Evolutionary conservation across 1,284 basidiomycete species (phyloP), one percentile per base, ranked within the genome.

Genomic region (Melampsora americana): DNA sequence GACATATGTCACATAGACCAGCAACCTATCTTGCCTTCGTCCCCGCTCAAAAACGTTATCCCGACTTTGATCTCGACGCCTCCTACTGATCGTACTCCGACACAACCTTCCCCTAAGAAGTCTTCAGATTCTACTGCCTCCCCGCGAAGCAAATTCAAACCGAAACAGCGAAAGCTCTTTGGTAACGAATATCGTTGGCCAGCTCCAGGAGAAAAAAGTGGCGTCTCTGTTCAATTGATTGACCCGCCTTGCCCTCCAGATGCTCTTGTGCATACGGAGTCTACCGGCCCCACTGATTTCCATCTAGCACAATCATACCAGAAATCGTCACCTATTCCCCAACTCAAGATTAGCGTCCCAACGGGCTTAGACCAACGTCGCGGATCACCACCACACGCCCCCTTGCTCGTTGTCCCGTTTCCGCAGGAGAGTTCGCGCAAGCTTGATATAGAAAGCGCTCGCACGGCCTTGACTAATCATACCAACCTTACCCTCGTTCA

Each of bases 21-120:
- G 23, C 9, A 50, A 32, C 42, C 35, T 30, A 26, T 23, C 35
- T 42, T 23, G 32, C 60, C 44, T 39, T 26, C 39, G 32, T 28
- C 42, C 16, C 50, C 46, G 35, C 46, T 12, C 30, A 46, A 59
- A 53, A 66, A 23, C 23, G 20, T 28, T 14, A 60, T 65, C 39
- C 64, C 71, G 28, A 46, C 71, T 12, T 59, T 56, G 7, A 39
- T 50, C 64, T 23, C 28, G 26, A 50, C 71, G 64, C 48, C 70
- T 6, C 30, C 30, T 6, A 48, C 35, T 26, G 53, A 48, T 48
- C 50, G 23, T 28, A 42, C 64, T 44, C 23, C 46, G 35, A 66
- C 48, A 46, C 53, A 56, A 14, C 20, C 53, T 56, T 23, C 14
- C 28, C 53, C 53, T 56, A n/a, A 56, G 53, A 56, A 56, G 53